A percentile compares a stretch with the other conserved stretches of the same genome.
Conservation (phyloP, 495 filamentous ascomycete species). For the Tuber umbilicatum region DNA sequence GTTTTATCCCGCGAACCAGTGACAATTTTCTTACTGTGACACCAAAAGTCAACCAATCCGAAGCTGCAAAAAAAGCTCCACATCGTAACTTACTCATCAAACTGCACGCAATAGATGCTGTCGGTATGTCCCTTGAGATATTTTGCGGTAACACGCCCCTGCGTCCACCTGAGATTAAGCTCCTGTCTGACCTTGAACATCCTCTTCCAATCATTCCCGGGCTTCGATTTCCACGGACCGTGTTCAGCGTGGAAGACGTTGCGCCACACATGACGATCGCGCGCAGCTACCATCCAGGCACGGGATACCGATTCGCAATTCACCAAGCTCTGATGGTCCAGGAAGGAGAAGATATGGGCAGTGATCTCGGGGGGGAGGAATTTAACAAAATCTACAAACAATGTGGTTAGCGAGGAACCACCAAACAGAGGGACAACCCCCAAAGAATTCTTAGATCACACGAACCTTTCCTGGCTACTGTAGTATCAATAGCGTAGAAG, state of each 20-base stretch:
- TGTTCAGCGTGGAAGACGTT: conserved; percentile 36
- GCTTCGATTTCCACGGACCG: conserved; percentile 41
- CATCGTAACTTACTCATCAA: conserved; percentile 69
- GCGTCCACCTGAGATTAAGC: conserved; percentile 71
- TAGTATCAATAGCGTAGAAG: conserved; percentile 34
- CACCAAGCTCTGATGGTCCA: conserved; percentile 35
- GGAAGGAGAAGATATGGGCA: conserved; percentile 40
- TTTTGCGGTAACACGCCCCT: conserved; percentile 67
- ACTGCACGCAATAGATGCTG: conserved; percentile 95
- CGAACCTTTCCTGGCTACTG: conserved; percentile 38
- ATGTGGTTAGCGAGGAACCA: conserved; percentile 10
- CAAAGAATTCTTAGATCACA: conserved; percentile 7
- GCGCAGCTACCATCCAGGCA: conserved; percentile 35
- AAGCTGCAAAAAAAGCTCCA: neutral
- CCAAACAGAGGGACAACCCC: neutral
- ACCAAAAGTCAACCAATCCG: conserved; percentile 5
- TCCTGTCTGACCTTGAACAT: conserved; percentile 70
- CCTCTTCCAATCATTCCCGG: conserved; percentile 69
- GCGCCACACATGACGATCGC: conserved; percentile 39
- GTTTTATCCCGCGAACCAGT: conserved; percentile 93
- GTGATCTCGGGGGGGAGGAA: conserved; percentile 38
- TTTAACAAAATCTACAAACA: conserved; percentile 36
- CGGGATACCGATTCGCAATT: conserved; percentile 41
- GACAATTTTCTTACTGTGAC: conserved; percentile 77
- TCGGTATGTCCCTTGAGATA: conserved; percentile 89